Conservation (phyloP, 106 monocot species). For the Phalaenopsis equestris region DNA sequence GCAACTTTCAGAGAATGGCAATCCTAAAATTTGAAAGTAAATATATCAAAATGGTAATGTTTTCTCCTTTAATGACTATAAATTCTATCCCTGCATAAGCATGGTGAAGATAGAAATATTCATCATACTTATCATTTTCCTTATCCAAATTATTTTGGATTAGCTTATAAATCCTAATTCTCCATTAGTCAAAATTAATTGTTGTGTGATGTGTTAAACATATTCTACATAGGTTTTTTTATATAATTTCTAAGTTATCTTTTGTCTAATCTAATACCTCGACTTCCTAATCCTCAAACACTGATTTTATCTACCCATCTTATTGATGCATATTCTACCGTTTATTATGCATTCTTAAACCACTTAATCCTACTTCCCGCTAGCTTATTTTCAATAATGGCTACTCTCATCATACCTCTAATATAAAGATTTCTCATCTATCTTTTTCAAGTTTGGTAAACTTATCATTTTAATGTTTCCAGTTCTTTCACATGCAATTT, state of each 20-base stretch:
- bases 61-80: background rate
- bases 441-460: background rate
- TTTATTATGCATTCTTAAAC: too few species aligned
- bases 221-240: too few species aligned
- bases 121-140: too few species aligned
- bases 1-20: background rate
- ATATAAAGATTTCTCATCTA: background rate
- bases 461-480: background rate
- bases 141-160: too few species aligned
- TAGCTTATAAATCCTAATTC: too few species aligned
- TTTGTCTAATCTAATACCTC: too few species aligned
- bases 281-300: too few species aligned
- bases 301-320: too few species aligned
- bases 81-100: background rate
- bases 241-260: too few species aligned
- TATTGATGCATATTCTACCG: too few species aligned
- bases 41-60: background rate
- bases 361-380: background rate
- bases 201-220: too few species aligned
- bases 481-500: slow-evolving; percentile 7
- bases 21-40: background rate
- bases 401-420: background rate
- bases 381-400: background rate
- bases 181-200: too few species aligned
- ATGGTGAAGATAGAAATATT: background rate